Conservation (phyloP, 23 red algal genomes). For the Agarophyton chilense region DNA sequence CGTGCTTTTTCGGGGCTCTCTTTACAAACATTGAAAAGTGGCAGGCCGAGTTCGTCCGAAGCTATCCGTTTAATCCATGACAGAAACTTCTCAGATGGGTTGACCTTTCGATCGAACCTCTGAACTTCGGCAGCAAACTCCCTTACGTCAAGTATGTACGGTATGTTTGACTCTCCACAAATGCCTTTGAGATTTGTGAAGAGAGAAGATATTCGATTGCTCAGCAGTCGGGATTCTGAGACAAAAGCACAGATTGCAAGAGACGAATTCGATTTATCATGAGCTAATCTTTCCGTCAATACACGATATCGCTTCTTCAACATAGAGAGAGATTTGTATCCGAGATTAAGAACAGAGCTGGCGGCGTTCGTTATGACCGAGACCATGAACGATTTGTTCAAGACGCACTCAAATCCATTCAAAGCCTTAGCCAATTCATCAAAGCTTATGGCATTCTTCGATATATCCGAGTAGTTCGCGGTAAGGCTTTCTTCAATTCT, state of each 20-base stretch:
- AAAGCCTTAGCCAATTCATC: background rate
- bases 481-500: constrained; percentile 32
- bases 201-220: background rate
- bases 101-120: constrained; percentile 1
- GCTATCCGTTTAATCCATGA: constrained; percentile 18
- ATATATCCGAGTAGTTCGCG: constrained; percentile 10
- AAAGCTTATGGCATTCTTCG: constrained; percentile 17
- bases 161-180: constrained; percentile 12
- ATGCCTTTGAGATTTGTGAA: background rate
- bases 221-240: constrained; percentile 2
- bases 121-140: constrained; percentile 42
- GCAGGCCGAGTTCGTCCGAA: background rate
- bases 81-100: constrained; percentile 23
- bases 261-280: constrained; percentile 7
- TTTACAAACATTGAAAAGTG: background rate
- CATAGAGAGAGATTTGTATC: background rate
- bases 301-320: constrained; percentile 23
- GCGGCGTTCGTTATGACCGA: constrained; percentile 9
- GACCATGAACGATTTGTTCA: constrained; percentile 55
- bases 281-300: constrained; percentile 28
- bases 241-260: constrained; percentile 11
- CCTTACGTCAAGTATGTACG: constrained; percentile 12
- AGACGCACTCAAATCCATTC: constrained; percentile 12
- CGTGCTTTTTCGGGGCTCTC: background rate
- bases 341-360: constrained; percentile 22